phyloP scores from a whole-genome alignment of 192 early-diverging fungal genomes.

The Linderina pennispora region DNA sequence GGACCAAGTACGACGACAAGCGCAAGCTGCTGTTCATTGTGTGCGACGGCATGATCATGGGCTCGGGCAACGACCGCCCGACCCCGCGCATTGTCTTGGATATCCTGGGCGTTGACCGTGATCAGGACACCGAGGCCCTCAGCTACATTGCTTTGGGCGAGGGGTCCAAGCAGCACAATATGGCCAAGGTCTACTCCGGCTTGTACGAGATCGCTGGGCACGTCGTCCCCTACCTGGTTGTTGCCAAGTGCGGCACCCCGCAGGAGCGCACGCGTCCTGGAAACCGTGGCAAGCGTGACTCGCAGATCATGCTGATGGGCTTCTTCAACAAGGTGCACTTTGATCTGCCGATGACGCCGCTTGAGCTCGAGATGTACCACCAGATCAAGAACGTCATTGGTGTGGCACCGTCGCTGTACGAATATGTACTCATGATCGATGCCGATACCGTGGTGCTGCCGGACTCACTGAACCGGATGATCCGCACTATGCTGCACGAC shows the following conservation, averaged over 20 bases:
- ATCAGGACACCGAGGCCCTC: constrained; percentile 73
- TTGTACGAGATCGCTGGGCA: constrained; percentile 86
- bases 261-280: constrained; percentile 80
- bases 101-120: constrained; percentile 88
- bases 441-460: constrained; percentile 91
- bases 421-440: constrained; percentile 95
- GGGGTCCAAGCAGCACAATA: constrained; percentile 85
- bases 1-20: constrained; percentile 91
- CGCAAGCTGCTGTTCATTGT: constrained; percentile 93
- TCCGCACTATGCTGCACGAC: constrained; percentile 86
- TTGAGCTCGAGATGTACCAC: constrained; percentile 96
- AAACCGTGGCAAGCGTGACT: constrained; percentile 97
- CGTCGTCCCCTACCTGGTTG: constrained; percentile 87
- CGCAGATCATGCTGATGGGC: constrained; percentile 94
- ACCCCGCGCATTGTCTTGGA: constrained; percentile 96
- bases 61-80: constrained; percentile 89
- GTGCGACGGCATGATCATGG: constrained; percentile 94
- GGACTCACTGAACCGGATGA: constrained; percentile 89
- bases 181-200: constrained; percentile 93
- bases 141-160: constrained; percentile 84
- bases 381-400: constrained; percentile 99
- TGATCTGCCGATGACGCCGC: constrained; percentile 83
- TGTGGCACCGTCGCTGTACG: constrained; percentile 89
- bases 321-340: constrained; percentile 96
- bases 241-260: constrained; percentile 86